Evolutionary conservation across 352 stramenopile genomes (phyloP), one percentile per base, ranked within the genome.

Genomic region (Halophytophthora polymorphica): DNA sequence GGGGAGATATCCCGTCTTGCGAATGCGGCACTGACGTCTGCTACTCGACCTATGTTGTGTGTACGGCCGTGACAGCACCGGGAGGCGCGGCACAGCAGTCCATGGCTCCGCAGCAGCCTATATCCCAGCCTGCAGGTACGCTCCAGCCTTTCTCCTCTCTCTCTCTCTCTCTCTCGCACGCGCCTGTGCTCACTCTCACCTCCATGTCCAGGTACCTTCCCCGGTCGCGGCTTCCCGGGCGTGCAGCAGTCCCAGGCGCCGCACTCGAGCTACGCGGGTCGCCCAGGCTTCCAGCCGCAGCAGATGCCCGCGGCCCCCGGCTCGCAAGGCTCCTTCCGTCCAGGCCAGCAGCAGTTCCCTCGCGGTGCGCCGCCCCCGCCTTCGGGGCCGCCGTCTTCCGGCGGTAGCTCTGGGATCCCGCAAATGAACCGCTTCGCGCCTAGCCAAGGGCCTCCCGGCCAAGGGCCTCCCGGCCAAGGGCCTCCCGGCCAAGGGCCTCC

Each of bases 371-470:
- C 36, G 36, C 13, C 36, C 17, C 40, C 45, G 33, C 11, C 49
- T 47, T 53, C 52, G 42, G 62, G 57, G 17, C 62, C 70, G 10
- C 65, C 55, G n/a, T 78, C 66, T 6, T 71, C 71, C 8, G 65
- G 67, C n/a, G 64, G 63, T 29, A 66, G 47, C 18, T 63, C 47
- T 44, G 62, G 25, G 10, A 38, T 50, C 6, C 69, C 69, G 11
- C 72, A 73, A 29, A 54, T 77, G 50, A 83, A 72, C 52, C 62
- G 38, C 40, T 75, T 69, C 38, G 48, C 61, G 39, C 66, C 69
- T 18, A 10, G 7, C 6, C 46, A 34, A 36, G 34, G 29, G 6
- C 29, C 29, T 12, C 29, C 50, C 13, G 54, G 55, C 38, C 49
- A 23, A 36, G 29, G 23, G 50, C 42, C 29, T 19, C 35, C 22